phyloP scores from a whole-genome alignment of 148 eudicot species.

The Arbutus unedo region DNA sequence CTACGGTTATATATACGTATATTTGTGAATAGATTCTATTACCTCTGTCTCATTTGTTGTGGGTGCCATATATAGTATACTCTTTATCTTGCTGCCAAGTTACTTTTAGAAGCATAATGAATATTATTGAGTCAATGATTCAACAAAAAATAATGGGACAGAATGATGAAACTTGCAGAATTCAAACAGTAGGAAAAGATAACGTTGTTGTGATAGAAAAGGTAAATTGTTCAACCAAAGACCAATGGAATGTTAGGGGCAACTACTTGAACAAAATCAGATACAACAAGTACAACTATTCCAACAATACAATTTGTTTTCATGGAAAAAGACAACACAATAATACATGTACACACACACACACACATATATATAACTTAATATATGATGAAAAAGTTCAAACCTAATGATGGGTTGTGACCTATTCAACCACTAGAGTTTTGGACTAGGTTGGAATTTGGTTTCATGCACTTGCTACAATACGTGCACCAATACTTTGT shows the following conservation, averaged over 20 bases:
- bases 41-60: no score
- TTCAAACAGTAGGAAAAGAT: neutral
- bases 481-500: neutral
- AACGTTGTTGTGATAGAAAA: neutral
- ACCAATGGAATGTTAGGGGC: neutral
- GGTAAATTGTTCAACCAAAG: neutral
- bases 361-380: no score
- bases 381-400: neutral
- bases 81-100: neutral
- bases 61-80: neutral
- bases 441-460: neutral
- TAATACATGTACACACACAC: neutral
- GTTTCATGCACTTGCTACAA: neutral
- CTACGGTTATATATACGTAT: no score
- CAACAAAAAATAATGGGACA: neutral
- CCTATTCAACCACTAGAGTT: neutral
- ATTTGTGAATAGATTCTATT: no score
- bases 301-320: neutral
- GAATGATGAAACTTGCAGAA: neutral
- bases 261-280: neutral
- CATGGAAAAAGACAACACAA: neutral
- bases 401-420: slow-evolving; percentile 4
- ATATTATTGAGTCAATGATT: neutral
- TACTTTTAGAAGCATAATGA: neutral
- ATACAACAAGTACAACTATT: slow-evolving; percentile 12